A percentile compares a stretch with the other conserved stretches of the same genome.
These are phyloP conservation scores for Diplogelasinospora grovesii DNA, from an alignment of 495 filamentous ascomycete genomes.

Conservation along the genomic window DNA sequence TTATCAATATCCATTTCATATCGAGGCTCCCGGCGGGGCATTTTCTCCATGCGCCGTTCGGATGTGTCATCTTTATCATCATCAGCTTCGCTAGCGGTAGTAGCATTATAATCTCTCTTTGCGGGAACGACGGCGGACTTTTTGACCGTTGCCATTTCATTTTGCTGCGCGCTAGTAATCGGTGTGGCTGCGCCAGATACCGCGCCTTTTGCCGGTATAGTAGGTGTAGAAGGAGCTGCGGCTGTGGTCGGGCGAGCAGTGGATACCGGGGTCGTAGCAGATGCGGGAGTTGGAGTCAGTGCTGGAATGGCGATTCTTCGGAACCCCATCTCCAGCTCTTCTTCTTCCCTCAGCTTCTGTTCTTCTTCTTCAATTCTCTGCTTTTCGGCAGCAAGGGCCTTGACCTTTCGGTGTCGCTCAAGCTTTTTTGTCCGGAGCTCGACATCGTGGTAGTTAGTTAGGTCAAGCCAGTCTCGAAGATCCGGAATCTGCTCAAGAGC, in stretches of 20 bases:
- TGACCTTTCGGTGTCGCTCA: slow-evolving; percentile 35
- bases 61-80: not conserved
- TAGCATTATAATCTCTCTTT: slow-evolving; percentile 6
- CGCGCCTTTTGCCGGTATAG: too few relatives aligned
- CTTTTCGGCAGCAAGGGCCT: slow-evolving; percentile 36
- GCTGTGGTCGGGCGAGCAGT: too few relatives aligned
- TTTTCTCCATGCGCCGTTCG: too few relatives aligned
- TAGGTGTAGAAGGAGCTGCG: too few relatives aligned
- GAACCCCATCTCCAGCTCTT: slow-evolving; percentile 17
- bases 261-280: not conserved
- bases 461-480: slow-evolving; percentile 53
- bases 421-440: slow-evolving; percentile 42
- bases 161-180: too few relatives aligned
- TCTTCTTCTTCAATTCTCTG: slow-evolving; percentile 30
- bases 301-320: slow-evolving; percentile 8
- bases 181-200: too few relatives aligned
- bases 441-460: slow-evolving; percentile 52
- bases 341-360: slow-evolving; percentile 25
- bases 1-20: too few relatives aligned
- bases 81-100: not conserved
- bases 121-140: too few relatives aligned
- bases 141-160: not conserved
- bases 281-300: slow-evolving; percentile 2
- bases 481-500: slow-evolving; percentile 33
- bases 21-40: not conserved